Evolutionary conservation across 805 yeast species (phyloP), one percentile per base, ranked within the genome.

Genomic region (Kurtzmaniella cleridarum): DNA sequence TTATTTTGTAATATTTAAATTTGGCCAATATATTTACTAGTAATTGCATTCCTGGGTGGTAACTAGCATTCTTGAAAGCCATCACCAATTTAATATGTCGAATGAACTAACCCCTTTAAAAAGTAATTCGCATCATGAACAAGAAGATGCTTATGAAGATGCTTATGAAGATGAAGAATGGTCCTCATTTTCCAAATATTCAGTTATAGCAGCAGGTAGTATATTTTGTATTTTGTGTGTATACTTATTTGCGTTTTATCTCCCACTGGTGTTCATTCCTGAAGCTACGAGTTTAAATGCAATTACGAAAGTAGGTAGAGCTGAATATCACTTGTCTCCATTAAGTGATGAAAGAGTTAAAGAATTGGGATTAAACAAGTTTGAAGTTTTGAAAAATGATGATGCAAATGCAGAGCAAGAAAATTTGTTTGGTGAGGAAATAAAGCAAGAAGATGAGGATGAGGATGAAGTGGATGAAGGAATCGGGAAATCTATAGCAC

Each of bases 191-290:
- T 46, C 47, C 12, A 55, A 50, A 38, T 26, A 28, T 44, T 9
- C 39, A 53, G 14, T 48, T 38, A 28, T 40, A 46, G 5, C 27
- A 48, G 26, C 48, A 39, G 35, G 44, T 26, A 18, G 41, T n/a
- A 12, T 47, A 9, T 11, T 51, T n/a, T 28, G 49, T 3, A 14
- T 55, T 1, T 41, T 39, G 0, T 13, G 43, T 1, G 44, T 65
- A 11, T 68, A 57, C 41, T 36, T 62, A 5, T 59, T 68, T 42
- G 52, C 64, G 23, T 38, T 68, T 14, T 49, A 43, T 30, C 48
- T 68, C 17, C 74, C 74, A 2, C 44, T 39, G 27, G 34, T 47
- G 34, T 68, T 56, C 42, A 59, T 67, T 5, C 74, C 74, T 1
- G 51, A 55, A 32, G 48, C 60, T 3, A 51, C 45, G 10, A 49